Percentiles rank a stretch among this genome's conserved stretches.
Evolutionary conservation across 495 filamentous ascomycete genomes (phyloP).

Genomic region (Penicillium chermesinum): DNA sequence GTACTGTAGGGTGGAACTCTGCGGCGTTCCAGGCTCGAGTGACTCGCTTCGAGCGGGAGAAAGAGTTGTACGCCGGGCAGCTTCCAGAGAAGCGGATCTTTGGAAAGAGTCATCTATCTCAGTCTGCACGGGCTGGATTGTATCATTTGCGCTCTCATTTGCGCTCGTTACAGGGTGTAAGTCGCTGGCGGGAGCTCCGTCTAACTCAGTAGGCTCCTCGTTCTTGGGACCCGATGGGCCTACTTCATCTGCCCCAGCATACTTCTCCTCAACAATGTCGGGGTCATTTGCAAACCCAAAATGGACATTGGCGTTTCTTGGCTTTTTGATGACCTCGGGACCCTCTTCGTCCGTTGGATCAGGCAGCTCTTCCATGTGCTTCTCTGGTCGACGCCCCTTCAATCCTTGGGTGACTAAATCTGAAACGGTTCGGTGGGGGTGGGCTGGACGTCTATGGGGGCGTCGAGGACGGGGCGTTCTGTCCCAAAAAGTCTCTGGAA

Average conservation of each 20-base stretch:
- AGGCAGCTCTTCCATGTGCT: constrained; percentile 9
- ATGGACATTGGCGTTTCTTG: constrained; percentile 33
- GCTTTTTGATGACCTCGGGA: constrained; percentile 12
- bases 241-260: background rate
- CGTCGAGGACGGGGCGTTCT: constrained; percentile 64
- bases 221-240: background rate
- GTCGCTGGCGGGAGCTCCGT: constrained; percentile 2
- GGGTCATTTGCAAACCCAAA: constrained; percentile 52
- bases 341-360: constrained; percentile 7
- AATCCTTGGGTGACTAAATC: constrained; percentile 35
- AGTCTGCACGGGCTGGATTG: constrained; percentile 6
- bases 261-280: constrained; percentile 14
- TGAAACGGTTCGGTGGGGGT: constrained; percentile 37
- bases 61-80: constrained; percentile 8
- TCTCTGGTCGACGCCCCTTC: constrained; percentile 29
- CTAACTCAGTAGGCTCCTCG: background rate
- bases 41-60: constrained; percentile 35
- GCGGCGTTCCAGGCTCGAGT: constrained; percentile 18
- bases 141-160: constrained; percentile 4
- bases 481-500: constrained; percentile 97
- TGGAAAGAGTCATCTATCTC: background rate
- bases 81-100: constrained; percentile 21
- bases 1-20: constrained; percentile 41
- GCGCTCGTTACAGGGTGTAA: constrained; percentile 13
- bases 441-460: constrained; percentile 29